Conservation (phyloP, 345 rosid genomes). For the Eucalyptus curtisii region DNA sequence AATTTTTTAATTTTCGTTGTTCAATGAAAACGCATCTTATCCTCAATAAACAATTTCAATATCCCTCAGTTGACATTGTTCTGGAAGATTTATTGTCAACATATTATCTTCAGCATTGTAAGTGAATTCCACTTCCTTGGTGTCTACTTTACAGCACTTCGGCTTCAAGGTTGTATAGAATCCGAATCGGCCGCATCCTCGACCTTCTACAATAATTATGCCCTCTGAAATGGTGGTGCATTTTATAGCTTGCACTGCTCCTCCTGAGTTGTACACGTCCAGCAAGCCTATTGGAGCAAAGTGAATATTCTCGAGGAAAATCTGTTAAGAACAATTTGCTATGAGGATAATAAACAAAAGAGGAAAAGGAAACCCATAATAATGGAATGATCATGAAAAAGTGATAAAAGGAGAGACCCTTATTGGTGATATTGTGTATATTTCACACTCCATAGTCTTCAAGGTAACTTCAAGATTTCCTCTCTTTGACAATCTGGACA, state of each 20-base stretch:
- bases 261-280: conserved; percentile 19
- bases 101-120: conserved; percentile 30
- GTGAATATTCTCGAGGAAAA: conserved; percentile 7
- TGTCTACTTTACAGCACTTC: conserved; percentile 37
- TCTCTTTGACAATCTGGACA: conserved; percentile 17
- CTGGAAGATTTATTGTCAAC: conserved; percentile 24
- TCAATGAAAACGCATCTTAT: not conserved
- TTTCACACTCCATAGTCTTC: conserved; percentile 27
- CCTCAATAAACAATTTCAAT: conserved; percentile 25
- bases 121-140: conserved; percentile 22
- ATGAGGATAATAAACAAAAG: not conserved
- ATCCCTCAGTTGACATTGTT: conserved; percentile 6
- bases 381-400: not conserved
- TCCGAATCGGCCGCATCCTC: conserved; percentile 51
- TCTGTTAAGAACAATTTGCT: conserved; percentile 6
- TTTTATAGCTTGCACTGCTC: conserved; percentile 41
- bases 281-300: conserved; percentile 20
- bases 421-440: conserved; percentile 38
- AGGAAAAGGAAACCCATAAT: not conserved
- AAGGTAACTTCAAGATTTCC: conserved; percentile 23
- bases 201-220: conserved; percentile 8
- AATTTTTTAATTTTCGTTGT: not conserved
- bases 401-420: conserved; percentile 1
- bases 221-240: conserved; percentile 2
- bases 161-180: conserved; percentile 32